Base-by-base conservation (phyloP, 2,329 filamentous ascomycete species). In the Fusarium pseudoanthophilum region DNA sequence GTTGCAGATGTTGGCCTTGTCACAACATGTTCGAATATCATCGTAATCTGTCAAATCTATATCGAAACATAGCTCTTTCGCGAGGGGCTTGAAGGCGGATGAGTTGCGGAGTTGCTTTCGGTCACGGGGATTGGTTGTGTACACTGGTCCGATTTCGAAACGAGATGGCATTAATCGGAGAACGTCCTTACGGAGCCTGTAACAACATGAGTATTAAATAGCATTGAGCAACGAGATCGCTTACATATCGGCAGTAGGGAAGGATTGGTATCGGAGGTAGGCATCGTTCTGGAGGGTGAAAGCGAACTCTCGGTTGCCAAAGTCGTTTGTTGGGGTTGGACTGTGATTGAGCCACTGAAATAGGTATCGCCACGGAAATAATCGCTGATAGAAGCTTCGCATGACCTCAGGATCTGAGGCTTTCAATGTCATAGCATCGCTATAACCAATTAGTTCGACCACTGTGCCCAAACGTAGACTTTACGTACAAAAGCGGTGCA, bases 21-120 rank as follows among this genome's bases (percentile, higher is more conserved):
- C 91, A 81, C 96, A 99, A 84, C 96, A 99, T 34, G 95, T 98
- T 76, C 96, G 92, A 73, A 99, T 93, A 74, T 97, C 94, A 81
- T 99, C 96, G 83, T 99, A 99, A 84, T 98, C 96, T 61, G 96
- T 98, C 89, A 99, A 89, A 89, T 99, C 96, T 78, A 99, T 98
- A 92, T 99, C 96, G 82, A 99, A 98, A 77, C 97, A 97, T 43
- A 99, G 86, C 82, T 99, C 96, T 82, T 99, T 99, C 63, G 93
- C 89, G 37, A 98, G 82, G 0, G 96, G 95, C 72, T 92, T 92
- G 84, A 99, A 98, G 14, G 93, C 90, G 53, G 90, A 90, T 40
- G 92, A 89, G 82, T 95, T 95, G 60, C 92, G 91, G 39, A 98
- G 83, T 0, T 92, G 92, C 84, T 98, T 99, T 78, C 95, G 92